Conservation (phyloP, 768 basidiomycete species). For the Trametes sanguinea region DNA sequence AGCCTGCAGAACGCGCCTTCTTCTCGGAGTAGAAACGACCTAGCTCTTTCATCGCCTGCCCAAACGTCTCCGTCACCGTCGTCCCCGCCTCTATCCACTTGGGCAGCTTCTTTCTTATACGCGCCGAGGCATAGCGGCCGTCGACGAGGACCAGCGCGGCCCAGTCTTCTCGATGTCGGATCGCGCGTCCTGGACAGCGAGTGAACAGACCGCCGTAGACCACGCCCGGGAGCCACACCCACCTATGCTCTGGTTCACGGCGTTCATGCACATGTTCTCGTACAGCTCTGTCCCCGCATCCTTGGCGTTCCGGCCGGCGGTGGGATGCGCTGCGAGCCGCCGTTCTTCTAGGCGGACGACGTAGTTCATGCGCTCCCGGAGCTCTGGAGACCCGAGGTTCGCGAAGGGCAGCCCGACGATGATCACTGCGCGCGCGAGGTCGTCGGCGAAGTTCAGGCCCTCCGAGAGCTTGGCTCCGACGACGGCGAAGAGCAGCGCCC, state of each 20-base stretch:
- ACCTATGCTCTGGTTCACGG: conserved; percentile 98
- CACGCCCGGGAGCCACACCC: too few relatives aligned
- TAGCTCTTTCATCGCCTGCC: conserved; percentile 67
- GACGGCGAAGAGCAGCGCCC: conserved; percentile 89
- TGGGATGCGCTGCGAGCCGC: conserved; percentile 33
- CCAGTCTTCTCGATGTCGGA: conserved; percentile 91
- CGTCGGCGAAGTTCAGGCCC: conserved; percentile 62
- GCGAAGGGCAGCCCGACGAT: conserved; percentile 93
- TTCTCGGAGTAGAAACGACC: conserved; percentile 70
- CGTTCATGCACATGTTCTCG: conserved; percentile 89
- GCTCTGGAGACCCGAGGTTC: conserved; percentile 86
- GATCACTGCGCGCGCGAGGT: conserved; percentile 75
- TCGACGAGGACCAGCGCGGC: conserved; percentile 89
- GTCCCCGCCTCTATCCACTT: conserved; percentile 80
- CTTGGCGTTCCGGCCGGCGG: conserved; percentile 49
- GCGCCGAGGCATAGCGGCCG: conserved; percentile 67
- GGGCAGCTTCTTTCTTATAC: conserved; percentile 82
- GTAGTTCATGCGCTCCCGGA: conserved; percentile 90
- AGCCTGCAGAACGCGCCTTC: conserved; percentile 23
- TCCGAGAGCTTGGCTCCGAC: conserved; percentile 98
- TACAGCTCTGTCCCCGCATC: conserved; percentile 65
- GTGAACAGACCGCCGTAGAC: too few relatives aligned
- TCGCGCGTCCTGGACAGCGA: conserved; percentile 72
- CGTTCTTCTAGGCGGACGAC: conserved; percentile 61
- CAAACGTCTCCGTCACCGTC: conserved; percentile 63